Evolutionary conservation across 2,329 filamentous ascomycete species (phyloP).

Genomic region (Cladosporium sp.): DNA sequence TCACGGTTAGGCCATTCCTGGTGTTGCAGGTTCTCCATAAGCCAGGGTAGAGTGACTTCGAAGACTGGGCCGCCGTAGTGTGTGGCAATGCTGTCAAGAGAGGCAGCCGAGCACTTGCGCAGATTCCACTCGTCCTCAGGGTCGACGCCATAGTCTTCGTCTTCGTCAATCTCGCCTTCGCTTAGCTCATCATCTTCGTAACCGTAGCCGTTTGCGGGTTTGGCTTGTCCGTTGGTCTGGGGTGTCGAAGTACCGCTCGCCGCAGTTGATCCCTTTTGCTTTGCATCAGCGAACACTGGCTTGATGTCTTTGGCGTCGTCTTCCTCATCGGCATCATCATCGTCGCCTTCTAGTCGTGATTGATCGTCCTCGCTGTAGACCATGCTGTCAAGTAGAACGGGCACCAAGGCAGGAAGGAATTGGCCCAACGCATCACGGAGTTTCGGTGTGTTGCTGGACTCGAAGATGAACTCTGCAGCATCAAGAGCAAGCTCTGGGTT

Average conservation of each 20-base stretch:
- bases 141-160: slow-evolving; percentile 68
- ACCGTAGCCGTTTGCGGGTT: slow-evolving; percentile 38
- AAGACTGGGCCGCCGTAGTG: slow-evolving; percentile 90
- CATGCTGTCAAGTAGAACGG: slow-evolving; percentile 90
- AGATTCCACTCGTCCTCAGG: slow-evolving; percentile 94
- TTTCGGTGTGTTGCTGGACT: slow-evolving; percentile 81
- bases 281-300: slow-evolving; percentile 75
- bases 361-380: slow-evolving; percentile 95
- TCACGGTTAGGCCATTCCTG: slow-evolving; percentile 89
- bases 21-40: slow-evolving; percentile 86
- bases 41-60: slow-evolving; percentile 85
- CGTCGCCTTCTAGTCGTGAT: slow-evolving; percentile 73
- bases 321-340: slow-evolving; percentile 84
- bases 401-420: slow-evolving; percentile 80
- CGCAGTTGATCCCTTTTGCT: slow-evolving; percentile 57
- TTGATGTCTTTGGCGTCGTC: slow-evolving; percentile 90
- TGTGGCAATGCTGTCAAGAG: slow-evolving; percentile 88
- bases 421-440: slow-evolving; percentile 75
- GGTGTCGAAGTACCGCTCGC: slow-evolving; percentile 45
- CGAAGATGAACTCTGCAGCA: slow-evolving; percentile 96
- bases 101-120: slow-evolving; percentile 93
- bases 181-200: slow-evolving; percentile 70
- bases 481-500: slow-evolving; percentile 91
- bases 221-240: slow-evolving; percentile 56
- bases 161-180: slow-evolving; percentile 83